These are phyloP conservation scores for Harringtonia lauricola DNA, from an alignment of 2,329 filamentous ascomycete species.

Conservation along the genomic window DNA sequence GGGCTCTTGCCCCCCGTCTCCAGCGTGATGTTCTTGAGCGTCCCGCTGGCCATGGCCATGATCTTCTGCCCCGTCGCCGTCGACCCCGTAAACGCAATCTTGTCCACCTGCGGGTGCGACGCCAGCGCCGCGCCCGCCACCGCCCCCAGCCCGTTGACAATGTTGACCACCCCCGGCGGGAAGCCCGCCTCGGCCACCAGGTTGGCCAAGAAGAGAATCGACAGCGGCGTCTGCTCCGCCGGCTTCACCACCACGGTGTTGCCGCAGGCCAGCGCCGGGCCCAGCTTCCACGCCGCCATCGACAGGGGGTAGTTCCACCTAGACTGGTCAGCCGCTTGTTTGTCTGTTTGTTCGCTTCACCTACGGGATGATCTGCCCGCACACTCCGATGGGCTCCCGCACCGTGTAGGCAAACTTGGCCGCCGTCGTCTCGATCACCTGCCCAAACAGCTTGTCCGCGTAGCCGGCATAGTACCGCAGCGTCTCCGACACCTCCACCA, in stretches of 20 bases:
- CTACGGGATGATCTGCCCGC: conserved; percentile 21
- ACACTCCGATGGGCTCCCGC: conserved; percentile 17
- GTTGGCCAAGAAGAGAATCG: conserved; percentile 19
- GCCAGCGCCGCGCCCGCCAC: conserved; percentile 7
- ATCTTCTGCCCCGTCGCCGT: conserved; percentile 45
- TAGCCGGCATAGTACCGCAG: conserved; percentile 29
- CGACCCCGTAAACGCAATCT: conserved; percentile 58
- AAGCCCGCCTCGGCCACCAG: conserved; percentile 28
- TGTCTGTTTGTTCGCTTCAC: no score
- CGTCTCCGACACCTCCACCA: conserved; percentile 12
- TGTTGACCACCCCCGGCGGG: conserved; percentile 28
- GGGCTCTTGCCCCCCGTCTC: background rate
- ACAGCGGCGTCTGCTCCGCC: conserved; percentile 16
- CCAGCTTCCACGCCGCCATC: conserved; percentile 24
- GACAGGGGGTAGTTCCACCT: conserved; percentile 26
- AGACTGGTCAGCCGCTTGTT: no score
- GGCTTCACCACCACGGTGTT: conserved; percentile 30
- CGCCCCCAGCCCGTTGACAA: conserved; percentile 28
- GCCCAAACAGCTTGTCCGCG: conserved; percentile 24
- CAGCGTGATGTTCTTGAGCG: conserved; percentile 21
- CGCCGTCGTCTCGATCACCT: conserved; percentile 31
- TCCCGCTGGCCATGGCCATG: conserved; percentile 26
- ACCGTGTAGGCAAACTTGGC: conserved; percentile 19
- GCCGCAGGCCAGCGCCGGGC: conserved; percentile 26
- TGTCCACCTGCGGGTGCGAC: conserved; percentile 29